Evolutionary conservation across 108 stramenopile species (phyloP).

Genomic region (Nitzschia sp.): DNA sequence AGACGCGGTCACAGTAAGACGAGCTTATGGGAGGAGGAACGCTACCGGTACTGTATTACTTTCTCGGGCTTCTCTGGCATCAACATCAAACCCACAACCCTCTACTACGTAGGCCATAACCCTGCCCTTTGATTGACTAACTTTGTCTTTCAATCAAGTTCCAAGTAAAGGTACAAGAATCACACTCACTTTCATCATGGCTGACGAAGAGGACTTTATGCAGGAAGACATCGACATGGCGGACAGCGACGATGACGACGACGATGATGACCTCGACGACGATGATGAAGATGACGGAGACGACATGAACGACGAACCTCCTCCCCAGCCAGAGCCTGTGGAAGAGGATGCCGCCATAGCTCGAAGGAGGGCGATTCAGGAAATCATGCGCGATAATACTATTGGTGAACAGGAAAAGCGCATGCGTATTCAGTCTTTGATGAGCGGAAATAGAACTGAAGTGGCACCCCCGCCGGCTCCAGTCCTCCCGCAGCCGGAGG

Average conservation of each 20-base stretch:
- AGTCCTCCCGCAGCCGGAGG: conserved; percentile 36
- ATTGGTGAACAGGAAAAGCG: conserved; percentile 67
- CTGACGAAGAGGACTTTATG: conserved; percentile 31
- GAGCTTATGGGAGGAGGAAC: too few species aligned
- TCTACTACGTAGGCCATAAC: too few species aligned
- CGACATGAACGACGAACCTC: conserved; percentile 25
- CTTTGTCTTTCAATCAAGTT: too few species aligned
- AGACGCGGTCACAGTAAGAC: too few species aligned
- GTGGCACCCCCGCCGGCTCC: conserved; percentile 46
- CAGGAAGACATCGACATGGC: conserved; percentile 39
- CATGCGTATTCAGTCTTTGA: conserved; percentile 71
- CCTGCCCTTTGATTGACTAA: too few species aligned
- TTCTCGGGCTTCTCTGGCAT: too few species aligned
- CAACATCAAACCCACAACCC: too few species aligned
- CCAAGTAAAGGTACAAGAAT: too few species aligned
- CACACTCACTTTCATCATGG: conserved; percentile 27
- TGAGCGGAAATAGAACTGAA: conserved; percentile 64
- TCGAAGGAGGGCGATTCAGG: conserved; percentile 73
- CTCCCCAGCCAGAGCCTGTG: conserved; percentile 9
- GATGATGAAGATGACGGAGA: conserved; percentile 35
- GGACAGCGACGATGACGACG: conserved; percentile 28
- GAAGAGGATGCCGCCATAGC: conserved; percentile 65
- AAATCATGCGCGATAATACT: conserved; percentile 69
- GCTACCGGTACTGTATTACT: too few species aligned
- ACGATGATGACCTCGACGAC: conserved; percentile 31